Evolutionary conservation across 331 rosid genomes (phyloP), one percentile per base, ranked within the genome.

Genomic region (Pyracantha coccinea): DNA sequence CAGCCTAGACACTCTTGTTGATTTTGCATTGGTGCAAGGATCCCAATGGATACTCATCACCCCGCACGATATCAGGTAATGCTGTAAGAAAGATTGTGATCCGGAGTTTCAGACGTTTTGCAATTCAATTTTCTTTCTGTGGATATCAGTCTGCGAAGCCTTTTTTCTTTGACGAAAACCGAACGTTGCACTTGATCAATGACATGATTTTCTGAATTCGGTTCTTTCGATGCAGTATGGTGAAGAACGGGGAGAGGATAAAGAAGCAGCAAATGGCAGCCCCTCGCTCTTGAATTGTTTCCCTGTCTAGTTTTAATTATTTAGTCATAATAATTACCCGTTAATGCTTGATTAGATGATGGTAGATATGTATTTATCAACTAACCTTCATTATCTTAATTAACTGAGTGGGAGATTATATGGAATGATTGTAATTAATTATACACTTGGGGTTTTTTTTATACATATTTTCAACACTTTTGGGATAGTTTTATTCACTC

Each of bases 11-110:
- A 92, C 96, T 29, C 87, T 94, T 38, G 89, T 94, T 4, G 99
- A 94, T 59, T 90, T 91, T 77, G 95, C 97, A 3, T 79, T 79
- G 83, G 85, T 78, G 27, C 92, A 92, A 84, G 97, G 99, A 75
- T 94, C 99, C 72, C 99, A 94, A 55, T 94, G 99, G 99, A 80
- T 92, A 83, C 87, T 92, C 75, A 92, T 94, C 63, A 94, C 99
- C 45, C 99, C 99, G 9, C 95, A 92, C 81, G 99, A 94, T 68
- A 88, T 90, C 76, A 81, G 99, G 99, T 94, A 91, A 68, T 52
- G 77, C 16, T 4, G 44, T 58, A 58, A 58, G 31, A 58, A 23
- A 58, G 63, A 58, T 9, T 23, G 8, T 58, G 28, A 53, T 53
- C 10, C 4, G 10, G 54, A 16, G 12, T 53, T 2, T 53, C 21